Evolutionary conservation across 768 basidiomycete genomes (phyloP).

Genomic region (Psilocybe tampanensis): DNA sequence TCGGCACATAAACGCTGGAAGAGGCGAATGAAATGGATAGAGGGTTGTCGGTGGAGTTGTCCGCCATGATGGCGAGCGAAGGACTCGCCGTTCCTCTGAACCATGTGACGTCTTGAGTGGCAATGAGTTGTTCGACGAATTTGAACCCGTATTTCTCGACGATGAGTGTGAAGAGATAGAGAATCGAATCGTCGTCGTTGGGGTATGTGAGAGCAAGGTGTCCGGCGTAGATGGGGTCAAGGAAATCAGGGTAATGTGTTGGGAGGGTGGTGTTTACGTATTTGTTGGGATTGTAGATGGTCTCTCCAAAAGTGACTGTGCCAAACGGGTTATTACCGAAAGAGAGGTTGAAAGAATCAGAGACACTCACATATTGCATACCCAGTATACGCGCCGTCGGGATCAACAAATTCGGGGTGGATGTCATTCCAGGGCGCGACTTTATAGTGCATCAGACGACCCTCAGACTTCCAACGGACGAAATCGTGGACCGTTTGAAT

Average conservation of each 20-base stretch:
- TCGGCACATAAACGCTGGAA: slow-evolving; percentile 16
- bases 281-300: slow-evolving; percentile 19
- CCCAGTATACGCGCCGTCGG: slow-evolving; percentile 25
- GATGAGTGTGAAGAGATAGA: slow-evolving; percentile 26
- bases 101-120: slow-evolving; percentile 21
- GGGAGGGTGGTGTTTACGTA: slow-evolving; percentile 12
- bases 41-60: slow-evolving; percentile 10
- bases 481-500: slow-evolving; percentile 25
- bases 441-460: slow-evolving; percentile 23
- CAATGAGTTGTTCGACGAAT: slow-evolving; percentile 16
- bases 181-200: slow-evolving; percentile 30
- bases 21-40: slow-evolving; percentile 22
- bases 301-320: slow-evolving; percentile 22
- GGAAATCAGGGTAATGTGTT: slow-evolving; percentile 14
- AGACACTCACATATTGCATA: slow-evolving; percentile 21
- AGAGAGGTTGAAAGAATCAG: background rate
- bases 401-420: slow-evolving; percentile 25
- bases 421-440: slow-evolving; percentile 25
- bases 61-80: slow-evolving; percentile 16
- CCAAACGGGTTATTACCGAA: background rate
- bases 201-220: slow-evolving; percentile 26
- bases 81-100: slow-evolving; percentile 26
- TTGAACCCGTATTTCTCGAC: slow-evolving; percentile 24
- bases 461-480: slow-evolving; percentile 23
- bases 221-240: slow-evolving; percentile 14